These are phyloP conservation scores for Xylariales sp. DNA, from an alignment of 2,329 filamentous ascomycete species.

Conservation along the genomic window DNA sequence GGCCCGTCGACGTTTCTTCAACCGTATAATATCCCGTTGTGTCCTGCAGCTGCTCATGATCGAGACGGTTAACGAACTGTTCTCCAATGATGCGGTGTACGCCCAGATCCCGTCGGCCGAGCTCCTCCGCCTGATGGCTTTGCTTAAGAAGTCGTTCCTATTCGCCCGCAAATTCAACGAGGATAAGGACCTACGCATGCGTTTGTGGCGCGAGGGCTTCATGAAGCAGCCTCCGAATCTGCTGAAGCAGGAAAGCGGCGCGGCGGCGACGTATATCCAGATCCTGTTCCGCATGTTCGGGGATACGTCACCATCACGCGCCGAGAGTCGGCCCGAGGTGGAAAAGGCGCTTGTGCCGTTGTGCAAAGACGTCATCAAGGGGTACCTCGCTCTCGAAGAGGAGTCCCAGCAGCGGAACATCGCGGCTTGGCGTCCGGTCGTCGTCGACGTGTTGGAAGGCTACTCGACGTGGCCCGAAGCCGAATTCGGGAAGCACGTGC, in stretches of 20 bases:
- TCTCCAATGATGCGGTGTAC: slow-evolving; percentile 97
- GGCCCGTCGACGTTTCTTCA: slow-evolving; percentile 94
- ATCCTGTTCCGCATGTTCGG: slow-evolving; percentile 98
- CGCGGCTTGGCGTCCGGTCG: slow-evolving; percentile 94
- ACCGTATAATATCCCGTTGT: slow-evolving; percentile 98
- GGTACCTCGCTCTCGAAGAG: slow-evolving; percentile 88
- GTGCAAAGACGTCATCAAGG: slow-evolving; percentile 91
- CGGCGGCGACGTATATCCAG: slow-evolving; percentile 92
- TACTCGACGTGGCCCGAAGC: slow-evolving; percentile 84
- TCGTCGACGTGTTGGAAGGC: slow-evolving; percentile 95
- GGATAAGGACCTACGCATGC: slow-evolving; percentile 93
- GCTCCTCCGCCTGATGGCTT: slow-evolving; percentile 88
- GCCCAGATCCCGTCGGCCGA: slow-evolving; percentile 90
- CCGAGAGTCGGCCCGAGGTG: slow-evolving; percentile 81
- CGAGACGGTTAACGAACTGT: slow-evolving; percentile 98
- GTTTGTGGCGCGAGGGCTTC: slow-evolving; percentile 96
- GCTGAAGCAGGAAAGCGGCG: slow-evolving; percentile 94
- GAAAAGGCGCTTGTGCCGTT: slow-evolving; percentile 93
- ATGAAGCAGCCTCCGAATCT: slow-evolving; percentile 99
- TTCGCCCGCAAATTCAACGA: slow-evolving; percentile 98
- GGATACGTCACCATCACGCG: slow-evolving; percentile 85
- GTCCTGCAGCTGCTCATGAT: slow-evolving; percentile 99
- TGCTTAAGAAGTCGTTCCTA: slow-evolving; percentile 95
- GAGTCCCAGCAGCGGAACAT: slow-evolving; percentile 98
- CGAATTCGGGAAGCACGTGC: slow-evolving; percentile 83